These are phyloP conservation scores for Mitragyna speciosa DNA, from an alignment of 257 asterid species.

Conservation along the genomic window DNA sequence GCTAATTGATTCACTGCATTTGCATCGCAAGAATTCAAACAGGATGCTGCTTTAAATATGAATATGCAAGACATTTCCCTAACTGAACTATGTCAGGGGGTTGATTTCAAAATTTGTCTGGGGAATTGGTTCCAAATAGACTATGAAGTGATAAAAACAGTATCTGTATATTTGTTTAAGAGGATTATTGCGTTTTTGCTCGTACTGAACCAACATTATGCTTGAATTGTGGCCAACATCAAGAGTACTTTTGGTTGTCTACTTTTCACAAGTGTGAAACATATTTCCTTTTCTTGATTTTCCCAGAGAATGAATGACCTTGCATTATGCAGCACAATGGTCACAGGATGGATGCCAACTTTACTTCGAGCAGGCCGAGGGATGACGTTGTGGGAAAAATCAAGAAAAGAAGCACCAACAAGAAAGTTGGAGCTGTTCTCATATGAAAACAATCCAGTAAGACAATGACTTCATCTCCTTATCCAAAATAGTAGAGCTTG, in stretches of 20 bases:
- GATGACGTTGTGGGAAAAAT: constrained; percentile 70
- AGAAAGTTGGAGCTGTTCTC: constrained; percentile 70
- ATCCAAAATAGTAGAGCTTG: too few relatives aligned
- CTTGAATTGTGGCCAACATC: not conserved
- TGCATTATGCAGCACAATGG: constrained; percentile 54
- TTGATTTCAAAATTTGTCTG: not conserved
- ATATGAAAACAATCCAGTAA: constrained; percentile 71
- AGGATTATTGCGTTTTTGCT: not conserved
- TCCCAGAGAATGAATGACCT: constrained; percentile 3
- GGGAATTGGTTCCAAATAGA: not conserved
- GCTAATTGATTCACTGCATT: not conserved
- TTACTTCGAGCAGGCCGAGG: constrained; percentile 86
- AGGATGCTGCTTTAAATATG: not conserved
- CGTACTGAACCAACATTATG: not conserved
- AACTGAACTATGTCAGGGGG: not conserved
- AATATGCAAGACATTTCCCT: not conserved
- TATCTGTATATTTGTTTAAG: not conserved
- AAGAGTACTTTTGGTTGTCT: not conserved
- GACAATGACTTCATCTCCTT: not conserved
- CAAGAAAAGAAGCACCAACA: constrained; percentile 53
- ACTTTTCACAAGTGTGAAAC: not conserved
- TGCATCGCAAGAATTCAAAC: not conserved
- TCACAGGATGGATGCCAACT: constrained; percentile 92
- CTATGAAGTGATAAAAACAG: not conserved
- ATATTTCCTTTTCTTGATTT: constrained; percentile 3